These are phyloP conservation scores for Lignosus rhinocerotis DNA, from an alignment of 1,284 basidiomycete species.

Conservation along the genomic window DNA sequence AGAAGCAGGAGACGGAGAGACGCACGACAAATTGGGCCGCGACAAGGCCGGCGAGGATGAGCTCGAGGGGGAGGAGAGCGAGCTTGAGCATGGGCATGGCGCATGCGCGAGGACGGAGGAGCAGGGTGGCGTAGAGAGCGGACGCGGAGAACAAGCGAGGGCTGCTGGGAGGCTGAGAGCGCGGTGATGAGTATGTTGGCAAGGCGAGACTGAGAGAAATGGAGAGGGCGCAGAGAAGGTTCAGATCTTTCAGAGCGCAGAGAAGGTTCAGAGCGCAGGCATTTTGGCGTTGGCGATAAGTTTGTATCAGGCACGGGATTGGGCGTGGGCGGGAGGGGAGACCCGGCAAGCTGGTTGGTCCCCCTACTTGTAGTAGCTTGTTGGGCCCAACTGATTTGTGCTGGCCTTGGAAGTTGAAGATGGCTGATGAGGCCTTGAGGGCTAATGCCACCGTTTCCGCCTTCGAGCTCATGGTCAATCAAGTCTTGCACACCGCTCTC, in stretches of 20 bases:
- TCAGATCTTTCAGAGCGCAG: too few relatives aligned
- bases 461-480: too few relatives aligned
- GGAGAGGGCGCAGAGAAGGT: not conserved
- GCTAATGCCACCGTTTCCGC: too few relatives aligned
- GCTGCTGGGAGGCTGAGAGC: not conserved
- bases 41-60: slow-evolving; percentile 9
- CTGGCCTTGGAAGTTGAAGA: too few relatives aligned
- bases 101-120: not conserved
- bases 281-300: too few relatives aligned
- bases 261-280: not conserved
- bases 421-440: too few relatives aligned
- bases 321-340: too few relatives aligned
- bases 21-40: slow-evolving; percentile 16
- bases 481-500: too few relatives aligned
- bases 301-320: too few relatives aligned
- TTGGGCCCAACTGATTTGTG: too few relatives aligned
- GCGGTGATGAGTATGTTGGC: not conserved
- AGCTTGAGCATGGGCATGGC: slow-evolving; percentile 15
- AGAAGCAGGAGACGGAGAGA: slow-evolving; percentile 1
- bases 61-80: slow-evolving; percentile 9
- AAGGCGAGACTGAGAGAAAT: not conserved
- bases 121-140: not conserved
- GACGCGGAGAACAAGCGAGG: not conserved
- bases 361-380: too few relatives aligned
- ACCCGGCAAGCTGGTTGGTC: not conserved